A percentile compares a stretch with the other conserved stretches of the same genome.
These are phyloP conservation scores for Penicillium antarcticum DNA, from an alignment of 495 filamentous ascomycete species.

Conservation along the genomic window DNA sequence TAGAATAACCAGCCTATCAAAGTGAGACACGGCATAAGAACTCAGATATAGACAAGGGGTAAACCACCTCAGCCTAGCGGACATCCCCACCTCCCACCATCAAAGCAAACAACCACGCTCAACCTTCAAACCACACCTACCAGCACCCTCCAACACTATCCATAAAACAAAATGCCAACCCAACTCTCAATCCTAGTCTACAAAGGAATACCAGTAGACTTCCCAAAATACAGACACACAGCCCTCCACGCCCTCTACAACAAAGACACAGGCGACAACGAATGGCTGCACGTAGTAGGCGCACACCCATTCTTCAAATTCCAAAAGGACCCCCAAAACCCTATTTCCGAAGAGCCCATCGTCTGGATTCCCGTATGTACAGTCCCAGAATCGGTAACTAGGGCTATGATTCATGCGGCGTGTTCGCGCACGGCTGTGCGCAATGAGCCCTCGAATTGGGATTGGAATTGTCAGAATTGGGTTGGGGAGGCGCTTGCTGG, in stretches of 20 bases:
- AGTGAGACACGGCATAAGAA: too few relatives aligned
- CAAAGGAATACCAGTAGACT: conserved; percentile 28
- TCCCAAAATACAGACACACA: conserved; percentile 31
- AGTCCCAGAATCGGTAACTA: conserved; percentile 13
- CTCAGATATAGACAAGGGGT: neutral
- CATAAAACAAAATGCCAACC: conserved; percentile 16
- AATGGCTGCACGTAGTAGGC: conserved; percentile 25
- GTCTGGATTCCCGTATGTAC: conserved; percentile 18
- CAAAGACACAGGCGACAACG: conserved; percentile 1
- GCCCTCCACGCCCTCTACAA: conserved; percentile 25
- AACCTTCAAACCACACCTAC: neutral
- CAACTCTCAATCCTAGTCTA: conserved; percentile 27
- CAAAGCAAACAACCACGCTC: neutral
- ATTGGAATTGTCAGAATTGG: conserved; percentile 39
- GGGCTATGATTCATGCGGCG: conserved; percentile 14
- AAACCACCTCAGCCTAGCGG: neutral
- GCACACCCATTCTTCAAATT: conserved; percentile 30
- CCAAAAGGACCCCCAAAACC: conserved; percentile 31
- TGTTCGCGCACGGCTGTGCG: conserved; percentile 20
- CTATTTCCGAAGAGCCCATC: conserved; percentile 57
- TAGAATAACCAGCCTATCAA: too few relatives aligned
- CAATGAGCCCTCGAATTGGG: conserved; percentile 21
- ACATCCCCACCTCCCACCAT: too few relatives aligned
- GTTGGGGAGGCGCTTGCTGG: conserved; percentile 27
- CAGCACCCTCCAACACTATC: too few relatives aligned